Evolutionary conservation across 805 yeast species (phyloP).

Genomic region (Myxozyma neotropica): DNA sequence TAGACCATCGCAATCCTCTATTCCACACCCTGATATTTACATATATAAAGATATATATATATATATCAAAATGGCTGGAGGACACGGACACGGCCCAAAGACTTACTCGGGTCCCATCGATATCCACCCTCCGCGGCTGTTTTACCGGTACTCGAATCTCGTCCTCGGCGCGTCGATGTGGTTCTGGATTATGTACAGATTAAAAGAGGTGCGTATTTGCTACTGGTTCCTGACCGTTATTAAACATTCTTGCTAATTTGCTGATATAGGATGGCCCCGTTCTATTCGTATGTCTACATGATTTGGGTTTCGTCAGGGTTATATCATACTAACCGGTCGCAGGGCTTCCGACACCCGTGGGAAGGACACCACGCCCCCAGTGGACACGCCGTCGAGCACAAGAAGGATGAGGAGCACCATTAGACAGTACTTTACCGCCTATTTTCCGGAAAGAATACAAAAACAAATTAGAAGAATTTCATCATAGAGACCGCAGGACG

Average conservation of each 20-base stretch:
- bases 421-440: background rate
- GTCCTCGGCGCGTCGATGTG: constrained; percentile 82
- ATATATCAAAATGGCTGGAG: constrained; percentile 36
- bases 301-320: background rate
- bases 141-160: constrained; percentile 63
- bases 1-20: background rate
- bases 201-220: constrained; percentile 39
- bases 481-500: background rate
- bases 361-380: constrained; percentile 40
- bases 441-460: background rate
- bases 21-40: no score
- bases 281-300: constrained; percentile 42
- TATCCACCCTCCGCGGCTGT: constrained; percentile 57
- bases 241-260: background rate
- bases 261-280: constrained; percentile 44
- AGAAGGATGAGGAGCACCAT: constrained; percentile 35
- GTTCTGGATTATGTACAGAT: constrained; percentile 84
- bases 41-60: no score
- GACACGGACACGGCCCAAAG: constrained; percentile 37
- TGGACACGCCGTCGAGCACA: constrained; percentile 21
- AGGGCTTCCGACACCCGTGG: constrained; percentile 46
- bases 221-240: no score
- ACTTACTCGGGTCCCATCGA: constrained; percentile 64
- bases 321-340: background rate
- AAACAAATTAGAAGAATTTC: background rate